Base-by-base conservation (phyloP, 176 grass and related monocot species). In the Alloteropsis semialata region DNA sequence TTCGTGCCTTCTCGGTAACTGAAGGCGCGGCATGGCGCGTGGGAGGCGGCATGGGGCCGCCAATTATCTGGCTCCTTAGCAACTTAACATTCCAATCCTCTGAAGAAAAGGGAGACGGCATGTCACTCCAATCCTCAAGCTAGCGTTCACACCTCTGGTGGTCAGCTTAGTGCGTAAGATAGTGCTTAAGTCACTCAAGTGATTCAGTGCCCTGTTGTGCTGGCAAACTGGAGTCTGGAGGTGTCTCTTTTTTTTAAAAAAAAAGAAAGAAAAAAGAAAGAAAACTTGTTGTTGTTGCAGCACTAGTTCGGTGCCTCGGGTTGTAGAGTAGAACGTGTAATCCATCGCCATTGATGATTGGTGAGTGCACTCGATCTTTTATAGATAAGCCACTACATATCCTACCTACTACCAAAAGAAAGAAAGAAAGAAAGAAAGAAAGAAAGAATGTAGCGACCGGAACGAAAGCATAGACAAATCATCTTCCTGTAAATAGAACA, bases 1-100 rank as follows among this genome's bases (percentile, higher is more conserved):
- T 5, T 13, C 7, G 14, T 62, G 74, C 10, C 82, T 38, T 85
- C 65, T 72, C 43, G 84, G 75, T 63, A 63, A 72, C 43, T 24
- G 16, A 71, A 77, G 19, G 6, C 71, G 34, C 68, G 42, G 54
- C 55, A 30, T 30, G 70, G 27, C 43, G 69, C 54, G 58, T 22
- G 81, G 32, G 6, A 10, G 61, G 27, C 48, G 33, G 82, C 34
- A 67, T 76, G 82, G 75, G 84, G 41, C 29, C 27, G 24, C 34
- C 58, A 50, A 5, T 29, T 6, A 21, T 68, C 29, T 62, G 19
- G 3, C 25, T 29, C 5, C 36, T 59, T 29, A 37, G 28, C 10
- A 50, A 17, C 54, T 53, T 65, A 79, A 72, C 55, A 33, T 72
- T 63, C 44, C 22, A 4, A 6, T 15, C 22, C n/a, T 24, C 30